Evolutionary conservation across 2,329 filamentous ascomycete species (phyloP).

Genomic region (Dactylellina drechsleri): DNA sequence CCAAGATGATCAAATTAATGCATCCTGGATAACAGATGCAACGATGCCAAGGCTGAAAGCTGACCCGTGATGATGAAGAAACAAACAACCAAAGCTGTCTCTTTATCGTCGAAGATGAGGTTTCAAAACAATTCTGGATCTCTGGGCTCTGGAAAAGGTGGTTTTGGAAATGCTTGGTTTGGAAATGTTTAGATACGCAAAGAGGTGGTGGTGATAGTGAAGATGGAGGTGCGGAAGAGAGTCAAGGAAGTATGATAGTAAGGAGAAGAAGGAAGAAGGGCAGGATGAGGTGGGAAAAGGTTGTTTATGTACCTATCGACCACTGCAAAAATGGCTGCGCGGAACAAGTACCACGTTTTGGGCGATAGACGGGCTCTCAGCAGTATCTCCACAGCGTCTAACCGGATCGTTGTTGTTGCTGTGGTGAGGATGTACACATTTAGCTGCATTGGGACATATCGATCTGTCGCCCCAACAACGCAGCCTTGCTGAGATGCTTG

Average conservation of each 20-base stretch:
- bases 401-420: conserved; percentile 20
- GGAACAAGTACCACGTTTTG: conserved; percentile 32
- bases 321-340: conserved; percentile 30
- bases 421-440: conserved; percentile 20
- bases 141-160: conserved; percentile 13
- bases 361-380: conserved; percentile 17
- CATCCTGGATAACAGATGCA: conserved; percentile 45
- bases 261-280: conserved; percentile 19
- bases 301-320: conserved; percentile 50
- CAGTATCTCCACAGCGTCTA: neutral
- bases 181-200: conserved; percentile 8
- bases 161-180: conserved; percentile 18
- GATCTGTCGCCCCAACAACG: conserved; percentile 31
- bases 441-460: conserved; percentile 31
- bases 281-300: conserved; percentile 16
- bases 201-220: neutral
- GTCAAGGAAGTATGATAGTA: conserved; percentile 14
- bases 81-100: conserved; percentile 9
- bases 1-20: conserved; percentile 56
- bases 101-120: conserved; percentile 8
- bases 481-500: neutral
- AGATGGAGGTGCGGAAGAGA: conserved; percentile 13
- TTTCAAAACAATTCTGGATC: conserved; percentile 14
- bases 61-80: conserved; percentile 1
- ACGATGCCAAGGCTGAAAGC: conserved; percentile 17